phyloP scores from a whole-genome alignment of 2,329 filamentous ascomycete species.

The Aspergillus sp. region DNA sequence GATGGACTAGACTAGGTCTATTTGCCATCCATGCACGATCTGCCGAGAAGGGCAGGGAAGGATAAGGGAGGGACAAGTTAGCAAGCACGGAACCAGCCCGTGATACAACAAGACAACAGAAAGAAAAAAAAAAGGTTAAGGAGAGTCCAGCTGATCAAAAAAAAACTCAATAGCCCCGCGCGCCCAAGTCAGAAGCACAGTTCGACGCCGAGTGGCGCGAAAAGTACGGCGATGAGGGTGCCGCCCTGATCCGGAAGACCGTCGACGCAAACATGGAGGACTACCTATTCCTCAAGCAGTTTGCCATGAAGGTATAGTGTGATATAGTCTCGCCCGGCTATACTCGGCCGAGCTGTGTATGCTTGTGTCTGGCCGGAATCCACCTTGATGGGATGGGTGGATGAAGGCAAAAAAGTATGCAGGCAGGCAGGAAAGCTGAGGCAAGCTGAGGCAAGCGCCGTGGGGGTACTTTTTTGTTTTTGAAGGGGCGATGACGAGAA shows the following conservation, averaged over 20 bases:
- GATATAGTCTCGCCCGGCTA: background rate
- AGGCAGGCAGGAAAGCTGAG: background rate
- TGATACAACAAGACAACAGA: background rate
- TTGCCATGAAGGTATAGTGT: constrained; percentile 54
- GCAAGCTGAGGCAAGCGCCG: background rate
- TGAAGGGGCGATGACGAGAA: constrained; percentile 3
- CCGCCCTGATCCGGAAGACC: constrained; percentile 58
- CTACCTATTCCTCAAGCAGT: constrained; percentile 66
- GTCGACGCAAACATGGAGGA: constrained; percentile 60
- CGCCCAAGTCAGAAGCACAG: constrained; percentile 51
- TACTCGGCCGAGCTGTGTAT: background rate
- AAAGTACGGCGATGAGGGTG: constrained; percentile 61
- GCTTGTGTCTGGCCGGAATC: too few relatives aligned
- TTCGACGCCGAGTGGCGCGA: constrained; percentile 60
- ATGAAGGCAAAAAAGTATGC: background rate
- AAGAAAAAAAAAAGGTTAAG: background rate
- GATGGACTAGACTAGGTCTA: background rate
- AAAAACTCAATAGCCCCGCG: constrained; percentile 26
- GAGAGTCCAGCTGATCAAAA: constrained; percentile 8
- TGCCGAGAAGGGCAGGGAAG: background rate
- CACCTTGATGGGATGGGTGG: background rate
- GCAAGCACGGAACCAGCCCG: background rate
- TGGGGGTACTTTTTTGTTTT: background rate
- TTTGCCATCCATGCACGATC: background rate
- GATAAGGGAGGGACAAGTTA: background rate